A percentile compares a stretch with the other conserved stretches of the same genome.
phyloP scores from a whole-genome alignment of 306 rosid genomes.

The Lagenaria siceraria region DNA sequence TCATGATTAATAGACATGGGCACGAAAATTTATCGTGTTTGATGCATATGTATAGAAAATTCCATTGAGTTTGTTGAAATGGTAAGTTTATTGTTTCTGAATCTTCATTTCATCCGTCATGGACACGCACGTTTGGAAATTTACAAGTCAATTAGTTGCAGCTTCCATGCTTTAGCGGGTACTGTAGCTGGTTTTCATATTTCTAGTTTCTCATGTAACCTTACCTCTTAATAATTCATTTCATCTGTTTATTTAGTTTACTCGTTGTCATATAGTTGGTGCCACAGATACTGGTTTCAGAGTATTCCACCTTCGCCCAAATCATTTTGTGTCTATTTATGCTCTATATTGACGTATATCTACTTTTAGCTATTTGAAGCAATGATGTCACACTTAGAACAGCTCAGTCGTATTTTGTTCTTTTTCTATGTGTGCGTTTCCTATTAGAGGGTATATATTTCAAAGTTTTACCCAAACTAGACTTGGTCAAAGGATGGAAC shows the following conservation, averaged over 20 bases:
- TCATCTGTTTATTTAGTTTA: neutral
- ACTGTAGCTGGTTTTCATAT: neutral
- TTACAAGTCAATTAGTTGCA: neutral
- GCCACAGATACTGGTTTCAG: neutral
- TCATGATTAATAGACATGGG: conserved; percentile 14
- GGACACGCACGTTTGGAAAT: neutral
- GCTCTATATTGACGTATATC: neutral
- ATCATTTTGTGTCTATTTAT: neutral
- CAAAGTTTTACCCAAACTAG: neutral
- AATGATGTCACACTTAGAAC: neutral
- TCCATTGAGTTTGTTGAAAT: neutral
- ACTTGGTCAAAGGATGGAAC: neutral
- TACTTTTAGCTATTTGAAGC: neutral
- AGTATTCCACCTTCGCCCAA: neutral
- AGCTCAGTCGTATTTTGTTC: neutral
- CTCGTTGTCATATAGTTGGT: neutral
- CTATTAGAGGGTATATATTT: neutral
- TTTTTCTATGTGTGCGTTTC: neutral
- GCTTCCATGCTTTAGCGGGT: neutral
- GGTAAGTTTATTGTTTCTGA: neutral
- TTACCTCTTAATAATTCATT: neutral
- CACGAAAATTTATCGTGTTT: conserved; percentile 19
- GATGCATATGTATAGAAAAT: neutral
- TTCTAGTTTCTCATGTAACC: neutral
- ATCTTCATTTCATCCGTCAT: neutral